phyloP scores from a whole-genome alignment of 306 rosid species.

The Astragalus glycyphyllos region DNA sequence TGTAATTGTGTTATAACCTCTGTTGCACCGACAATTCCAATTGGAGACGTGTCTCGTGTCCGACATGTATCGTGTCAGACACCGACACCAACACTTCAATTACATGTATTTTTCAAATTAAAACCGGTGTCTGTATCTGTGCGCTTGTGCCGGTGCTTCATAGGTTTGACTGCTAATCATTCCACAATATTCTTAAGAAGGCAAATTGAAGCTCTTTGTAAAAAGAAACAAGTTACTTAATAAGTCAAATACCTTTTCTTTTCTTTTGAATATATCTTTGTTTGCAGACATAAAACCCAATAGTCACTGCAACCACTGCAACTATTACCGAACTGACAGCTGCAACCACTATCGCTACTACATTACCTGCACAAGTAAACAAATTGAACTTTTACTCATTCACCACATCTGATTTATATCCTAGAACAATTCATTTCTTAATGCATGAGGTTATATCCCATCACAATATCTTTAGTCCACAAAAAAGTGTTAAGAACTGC shows the following conservation, averaged over 20 bases:
- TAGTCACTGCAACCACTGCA: slow-evolving; percentile 50
- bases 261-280: slow-evolving; percentile 78
- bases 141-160: no score
- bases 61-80: no score
- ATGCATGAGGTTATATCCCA: slow-evolving; percentile 25
- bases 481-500: not conserved
- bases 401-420: not conserved
- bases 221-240: not conserved
- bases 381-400: slow-evolving; percentile 25
- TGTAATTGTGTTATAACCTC: not conserved
- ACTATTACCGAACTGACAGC: slow-evolving; percentile 73
- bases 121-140: no score
- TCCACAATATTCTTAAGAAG: not conserved
- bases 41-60: no score
- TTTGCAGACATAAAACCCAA: slow-evolving; percentile 75
- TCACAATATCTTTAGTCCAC: slow-evolving; percentile 13
- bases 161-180: not conserved
- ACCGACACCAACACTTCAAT: no score
- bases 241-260: slow-evolving; percentile 67
- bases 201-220: not conserved
- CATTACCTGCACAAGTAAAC: slow-evolving; percentile 61
- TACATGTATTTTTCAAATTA: no score
- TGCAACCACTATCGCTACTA: slow-evolving; percentile 57
- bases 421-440: not conserved
- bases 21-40: no score